Evolutionary conservation across 306 rosid species (phyloP), one percentile per base, ranked within the genome.

Genomic region (Rubus idaeus): DNA sequence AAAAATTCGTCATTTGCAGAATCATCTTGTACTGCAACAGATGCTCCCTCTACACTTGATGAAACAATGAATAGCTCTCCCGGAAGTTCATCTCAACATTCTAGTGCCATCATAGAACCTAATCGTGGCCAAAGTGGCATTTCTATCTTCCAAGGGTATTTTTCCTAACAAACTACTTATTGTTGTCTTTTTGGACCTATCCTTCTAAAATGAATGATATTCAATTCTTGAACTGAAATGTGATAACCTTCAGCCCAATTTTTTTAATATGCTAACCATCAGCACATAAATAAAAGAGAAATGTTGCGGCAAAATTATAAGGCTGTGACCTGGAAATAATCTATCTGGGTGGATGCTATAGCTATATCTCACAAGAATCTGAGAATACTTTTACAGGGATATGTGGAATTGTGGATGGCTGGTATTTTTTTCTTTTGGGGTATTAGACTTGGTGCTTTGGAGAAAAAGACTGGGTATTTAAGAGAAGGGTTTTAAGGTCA

Each of bases 91-190:
- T 79, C 87, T 44, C 78, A 70, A 70, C 79, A 20, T 80, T 62
- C 84, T 46, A 73, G 79, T 46, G 75, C 89, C 40, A 79, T 81
- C 50, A 75, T 84, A 30, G 82, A 63, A 75, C 80, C 90, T 66
- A 87, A 76, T 80, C 46, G 35, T 17, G 85, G 88, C 45, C 88
- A 71, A 82, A 84, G 77, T 77, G 88, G 97, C 82, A 82, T 92
- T 82, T 86, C 98, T 76, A 81, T 96, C 9, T 92, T 96, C 84
- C 93, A 86, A 87, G 79, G 99, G 99, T 96, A 92, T 75, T 76
- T 51, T 76, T 75, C 58, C 83, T 40, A 77, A 55, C 73, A 83
- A 61, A 73, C 79, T 70, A n/a, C 37, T 56, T 77, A 75, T 67
- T 41, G n/a, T 41, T 74, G 8, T 79, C 30, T 71, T 60, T 82